Conservation (phyloP, 2,329 filamentous ascomycete species). For the Scedosporium boydii region DNA sequence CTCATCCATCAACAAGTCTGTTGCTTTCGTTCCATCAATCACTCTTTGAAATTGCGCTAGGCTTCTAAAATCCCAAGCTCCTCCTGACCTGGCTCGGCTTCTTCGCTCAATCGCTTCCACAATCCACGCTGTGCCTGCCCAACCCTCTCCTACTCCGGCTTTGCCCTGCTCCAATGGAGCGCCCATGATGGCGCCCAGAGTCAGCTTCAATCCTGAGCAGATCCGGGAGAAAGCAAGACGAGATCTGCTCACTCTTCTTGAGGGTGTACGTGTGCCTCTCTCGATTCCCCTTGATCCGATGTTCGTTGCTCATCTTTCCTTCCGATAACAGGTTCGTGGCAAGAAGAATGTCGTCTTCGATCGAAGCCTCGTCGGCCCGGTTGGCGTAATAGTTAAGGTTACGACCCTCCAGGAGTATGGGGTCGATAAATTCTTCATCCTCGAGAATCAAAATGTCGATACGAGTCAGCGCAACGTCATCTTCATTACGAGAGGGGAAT, state of each 20-base stretch:
- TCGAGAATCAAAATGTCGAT: conserved; percentile 93
- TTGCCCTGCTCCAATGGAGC: conserved; percentile 29
- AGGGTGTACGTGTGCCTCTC: conserved; percentile 66
- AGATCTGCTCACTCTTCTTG: conserved; percentile 81
- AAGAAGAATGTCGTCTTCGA: conserved; percentile 98
- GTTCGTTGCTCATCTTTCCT: neutral
- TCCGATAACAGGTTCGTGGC: conserved; percentile 65
- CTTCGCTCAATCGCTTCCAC: conserved; percentile 8
- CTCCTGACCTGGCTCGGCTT: neutral
- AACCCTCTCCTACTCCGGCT: conserved; percentile 8
- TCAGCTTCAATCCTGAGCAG: conserved; percentile 63
- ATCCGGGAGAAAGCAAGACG: conserved; percentile 76
- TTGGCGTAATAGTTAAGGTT: conserved; percentile 90
- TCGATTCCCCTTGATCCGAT: conserved; percentile 7
- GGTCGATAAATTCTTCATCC: conserved; percentile 92
- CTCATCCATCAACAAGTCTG: conserved; percentile 7
- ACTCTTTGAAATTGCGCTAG: neutral
- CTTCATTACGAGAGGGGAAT: conserved; percentile 87
- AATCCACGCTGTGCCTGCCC: neutral
- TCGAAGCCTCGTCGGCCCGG: conserved; percentile 76
- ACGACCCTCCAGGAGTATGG: conserved; percentile 94
- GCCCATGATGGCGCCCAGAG: conserved; percentile 59
- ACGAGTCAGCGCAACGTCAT: conserved; percentile 90
- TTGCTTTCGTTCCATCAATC: conserved; percentile 3
- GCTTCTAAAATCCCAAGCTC: neutral